Evolutionary conservation across 495 filamentous ascomycete genomes (phyloP).

Genomic region (Antarctomyces pellizariae): DNA sequence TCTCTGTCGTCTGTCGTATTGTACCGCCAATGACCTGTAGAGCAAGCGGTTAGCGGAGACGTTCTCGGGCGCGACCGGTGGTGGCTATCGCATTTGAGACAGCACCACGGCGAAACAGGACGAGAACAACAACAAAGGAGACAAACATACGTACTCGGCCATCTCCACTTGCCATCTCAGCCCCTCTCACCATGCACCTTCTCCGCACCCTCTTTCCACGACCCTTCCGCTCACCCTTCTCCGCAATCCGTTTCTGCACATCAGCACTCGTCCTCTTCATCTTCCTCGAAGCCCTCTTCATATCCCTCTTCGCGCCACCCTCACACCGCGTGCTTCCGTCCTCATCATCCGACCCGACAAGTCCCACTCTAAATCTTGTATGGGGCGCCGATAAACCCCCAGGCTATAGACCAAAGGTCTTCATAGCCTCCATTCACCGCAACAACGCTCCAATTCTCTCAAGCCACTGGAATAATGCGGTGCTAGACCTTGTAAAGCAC

Average conservation of each 20-base stretch:
- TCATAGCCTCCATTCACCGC: constrained; percentile 45
- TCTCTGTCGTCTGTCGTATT: too few species aligned
- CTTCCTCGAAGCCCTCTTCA: constrained; percentile 4
- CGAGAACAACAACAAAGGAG: too few species aligned
- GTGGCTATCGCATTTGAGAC: too few species aligned
- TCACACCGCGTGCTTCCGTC: constrained; percentile 2
- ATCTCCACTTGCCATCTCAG: too few species aligned
- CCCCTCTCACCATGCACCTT: background rate
- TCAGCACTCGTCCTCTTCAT: constrained; percentile 3
- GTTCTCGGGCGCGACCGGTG: too few species aligned
- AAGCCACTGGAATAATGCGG: constrained; percentile 33
- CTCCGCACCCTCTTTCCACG: constrained; percentile 1
- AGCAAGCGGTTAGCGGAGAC: too few species aligned
- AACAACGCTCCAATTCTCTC: constrained; percentile 42
- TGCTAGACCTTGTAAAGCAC: constrained; percentile 28
- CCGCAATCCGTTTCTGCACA: constrained; percentile 1
- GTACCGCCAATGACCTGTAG: too few species aligned
- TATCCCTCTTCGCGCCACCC: background rate
- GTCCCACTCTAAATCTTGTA: background rate
- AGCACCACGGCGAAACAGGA: too few species aligned
- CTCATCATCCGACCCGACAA: constrained; percentile 1
- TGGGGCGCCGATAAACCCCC: background rate
- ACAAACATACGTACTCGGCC: too few species aligned
- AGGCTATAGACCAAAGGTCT: constrained; percentile 18
- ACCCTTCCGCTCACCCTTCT: constrained; percentile 1